These are phyloP conservation scores for Mycena galopus DNA, from an alignment of 768 basidiomycete genomes.

Conservation along the genomic window DNA sequence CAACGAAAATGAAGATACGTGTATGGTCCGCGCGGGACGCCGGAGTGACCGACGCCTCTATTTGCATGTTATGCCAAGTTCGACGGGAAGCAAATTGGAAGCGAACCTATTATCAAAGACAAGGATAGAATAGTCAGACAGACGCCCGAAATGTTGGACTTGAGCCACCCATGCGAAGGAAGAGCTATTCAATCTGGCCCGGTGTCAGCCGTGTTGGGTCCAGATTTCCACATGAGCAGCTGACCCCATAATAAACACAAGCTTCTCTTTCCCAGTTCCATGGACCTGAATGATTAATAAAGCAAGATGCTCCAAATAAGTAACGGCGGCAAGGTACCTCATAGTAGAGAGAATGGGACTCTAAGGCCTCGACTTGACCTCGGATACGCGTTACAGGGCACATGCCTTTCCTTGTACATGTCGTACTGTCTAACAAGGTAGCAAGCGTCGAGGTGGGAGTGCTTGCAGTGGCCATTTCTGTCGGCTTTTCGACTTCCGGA, in stretches of 20 bases:
- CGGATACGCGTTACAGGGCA: slow-evolving; percentile 66
- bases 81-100: not conserved
- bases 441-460: not conserved
- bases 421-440: slow-evolving; percentile 68
- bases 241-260: slow-evolving; percentile 71
- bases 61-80: no score
- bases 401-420: slow-evolving; percentile 76
- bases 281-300: slow-evolving; percentile 58
- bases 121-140: slow-evolving; percentile 68
- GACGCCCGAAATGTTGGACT: slow-evolving; percentile 67
- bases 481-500: no score
- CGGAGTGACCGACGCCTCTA: slow-evolving; percentile 83
- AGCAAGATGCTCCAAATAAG: not conserved
- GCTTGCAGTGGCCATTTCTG: no score
- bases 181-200: slow-evolving; percentile 67
- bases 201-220: slow-evolving; percentile 30
- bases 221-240: not conserved
- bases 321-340: slow-evolving; percentile 54
- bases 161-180: slow-evolving; percentile 76
- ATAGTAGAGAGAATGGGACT: slow-evolving; percentile 83
- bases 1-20: slow-evolving; percentile 60
- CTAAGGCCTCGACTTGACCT: slow-evolving; percentile 58
- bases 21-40: slow-evolving; percentile 80
- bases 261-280: slow-evolving; percentile 72
- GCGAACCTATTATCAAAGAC: slow-evolving; percentile 79